Base-by-base conservation (phyloP, 306 rosid genomes). In the Elaeagnus macrophylla region DNA sequence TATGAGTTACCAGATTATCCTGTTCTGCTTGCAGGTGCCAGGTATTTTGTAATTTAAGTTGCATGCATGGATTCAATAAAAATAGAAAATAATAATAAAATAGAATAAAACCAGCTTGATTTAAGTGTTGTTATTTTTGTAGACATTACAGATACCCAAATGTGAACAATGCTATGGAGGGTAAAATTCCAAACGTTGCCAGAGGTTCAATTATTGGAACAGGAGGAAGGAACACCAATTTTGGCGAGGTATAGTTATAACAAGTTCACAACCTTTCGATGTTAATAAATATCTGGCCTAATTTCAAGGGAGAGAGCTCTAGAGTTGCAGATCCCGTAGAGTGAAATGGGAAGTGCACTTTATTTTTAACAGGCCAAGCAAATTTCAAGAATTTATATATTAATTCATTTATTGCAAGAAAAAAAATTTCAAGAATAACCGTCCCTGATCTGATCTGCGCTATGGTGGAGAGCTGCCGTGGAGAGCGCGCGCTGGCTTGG, bases 231-330 rank as follows among this genome's bases (percentile, higher is more conserved):
- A 48, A 10, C 55, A 37, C 67, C 72, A 44, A 45, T 41, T 17
- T 49, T 37, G 40, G 51, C 19, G 72, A 72, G 76, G 76, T 72
- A 65, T 41, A 25, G 59, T 48, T 44, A 35, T 48, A 1, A 20
- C 32, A 20, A 20, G 32, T 20, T 38, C 9, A 42, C 51, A 12
- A 56, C 51, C 57, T 32, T 51, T 10, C 56, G 17, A 39, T 36
- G 20, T 48, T 45, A 44, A 25, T 9, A 45, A 38, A 35, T 25
- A 19, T 36, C 11, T 6, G 14, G 35, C 17, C 16, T 20, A 6
- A 17, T 32, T 20, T 36, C 37, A 53, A n/a, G 14, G 6, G 18
- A 45, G 12, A 35, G 19, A 59, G 51, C 37, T 17, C 35, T 17
- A 18, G 9, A 6, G 14, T 15, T 32, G 46, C 51, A 10, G 45